Evolutionary conservation across 1,284 basidiomycete genomes (phyloP).

Genomic region (Waitea zeae): DNA sequence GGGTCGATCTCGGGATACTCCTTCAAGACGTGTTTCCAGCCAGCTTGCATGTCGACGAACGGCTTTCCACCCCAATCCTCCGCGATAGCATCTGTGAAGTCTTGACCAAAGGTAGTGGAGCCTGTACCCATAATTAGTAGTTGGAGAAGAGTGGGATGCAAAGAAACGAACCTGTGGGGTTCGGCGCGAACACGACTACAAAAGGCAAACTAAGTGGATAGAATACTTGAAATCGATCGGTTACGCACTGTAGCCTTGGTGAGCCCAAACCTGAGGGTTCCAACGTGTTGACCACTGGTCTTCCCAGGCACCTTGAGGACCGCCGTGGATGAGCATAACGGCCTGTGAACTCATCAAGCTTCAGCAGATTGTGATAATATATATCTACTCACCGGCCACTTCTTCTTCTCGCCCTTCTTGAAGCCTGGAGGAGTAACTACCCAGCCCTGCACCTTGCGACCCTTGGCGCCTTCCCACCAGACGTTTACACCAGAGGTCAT

Average conservation of each 20-base stretch:
- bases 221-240: neutral
- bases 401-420: constrained; percentile 44
- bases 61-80: constrained; percentile 80
- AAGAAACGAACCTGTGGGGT: too few species aligned
- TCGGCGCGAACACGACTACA: constrained; percentile 59
- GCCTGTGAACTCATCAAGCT: neutral
- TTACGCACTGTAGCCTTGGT: neutral
- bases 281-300: constrained; percentile 77
- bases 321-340: constrained; percentile 13
- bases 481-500: constrained; percentile 58
- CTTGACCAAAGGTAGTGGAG: constrained; percentile 80
- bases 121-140: too few species aligned
- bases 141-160: too few species aligned
- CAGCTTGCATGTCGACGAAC: constrained; percentile 62
- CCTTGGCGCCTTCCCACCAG: constrained; percentile 71
- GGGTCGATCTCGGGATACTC: constrained; percentile 71
- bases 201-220: neutral
- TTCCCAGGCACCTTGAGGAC: constrained; percentile 68
- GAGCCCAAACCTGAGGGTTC: constrained; percentile 59
- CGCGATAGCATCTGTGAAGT: constrained; percentile 65
- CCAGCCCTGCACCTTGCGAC: constrained; percentile 68
- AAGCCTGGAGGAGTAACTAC: constrained; percentile 64
- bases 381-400: constrained; percentile 56
- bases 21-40: constrained; percentile 56
- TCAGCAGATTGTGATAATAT: constrained; percentile 38